Evolutionary conservation across 139 green algal genomes (phyloP).

Genomic region (Desmodesmus armatus): DNA sequence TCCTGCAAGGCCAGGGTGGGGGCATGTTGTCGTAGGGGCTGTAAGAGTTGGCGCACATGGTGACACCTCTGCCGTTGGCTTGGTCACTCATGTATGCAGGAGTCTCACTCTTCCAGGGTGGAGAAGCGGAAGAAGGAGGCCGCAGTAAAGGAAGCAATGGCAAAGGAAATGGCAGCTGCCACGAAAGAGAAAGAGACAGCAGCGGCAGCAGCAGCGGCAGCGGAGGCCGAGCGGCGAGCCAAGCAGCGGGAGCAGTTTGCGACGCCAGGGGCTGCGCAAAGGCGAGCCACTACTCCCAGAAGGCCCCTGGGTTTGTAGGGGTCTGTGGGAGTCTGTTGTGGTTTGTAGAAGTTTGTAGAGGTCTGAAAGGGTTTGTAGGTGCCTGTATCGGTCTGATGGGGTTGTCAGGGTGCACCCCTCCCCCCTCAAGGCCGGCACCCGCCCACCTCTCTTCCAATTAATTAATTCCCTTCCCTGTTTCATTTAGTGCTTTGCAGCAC

Average conservation of each 20-base stretch:
- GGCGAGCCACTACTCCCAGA: constrained; percentile 33
- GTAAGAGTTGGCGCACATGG: not conserved
- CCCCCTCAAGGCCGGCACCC: not conserved
- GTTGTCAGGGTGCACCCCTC: not conserved
- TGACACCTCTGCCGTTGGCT: not conserved
- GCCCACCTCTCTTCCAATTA: too few species aligned
- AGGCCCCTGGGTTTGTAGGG: constrained; percentile 17
- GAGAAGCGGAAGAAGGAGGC: constrained; percentile 85
- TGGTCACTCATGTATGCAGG: constrained; percentile 38
- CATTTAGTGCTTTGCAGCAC: too few species aligned
- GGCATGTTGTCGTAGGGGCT: not conserved
- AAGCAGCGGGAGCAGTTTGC: constrained; percentile 76
- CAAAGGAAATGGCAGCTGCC: constrained; percentile 61
- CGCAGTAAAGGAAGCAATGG: constrained; percentile 83
- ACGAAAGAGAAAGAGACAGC: not conserved
- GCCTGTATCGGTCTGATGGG: not conserved
- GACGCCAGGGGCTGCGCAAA: constrained; percentile 66
- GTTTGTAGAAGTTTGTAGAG: not conserved
- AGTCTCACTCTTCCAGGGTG: constrained; percentile 80
- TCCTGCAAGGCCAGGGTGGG: too few species aligned
- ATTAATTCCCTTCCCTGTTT: too few species aligned
- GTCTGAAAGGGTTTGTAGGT: too few species aligned
- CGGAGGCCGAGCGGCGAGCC: constrained; percentile 52
- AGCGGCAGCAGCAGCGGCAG: constrained; percentile 32
- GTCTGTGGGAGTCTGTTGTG: not conserved